Evolutionary conservation across 306 rosid genomes (phyloP), one percentile per base, ranked within the genome.

Genomic region (Luffa acutangula): DNA sequence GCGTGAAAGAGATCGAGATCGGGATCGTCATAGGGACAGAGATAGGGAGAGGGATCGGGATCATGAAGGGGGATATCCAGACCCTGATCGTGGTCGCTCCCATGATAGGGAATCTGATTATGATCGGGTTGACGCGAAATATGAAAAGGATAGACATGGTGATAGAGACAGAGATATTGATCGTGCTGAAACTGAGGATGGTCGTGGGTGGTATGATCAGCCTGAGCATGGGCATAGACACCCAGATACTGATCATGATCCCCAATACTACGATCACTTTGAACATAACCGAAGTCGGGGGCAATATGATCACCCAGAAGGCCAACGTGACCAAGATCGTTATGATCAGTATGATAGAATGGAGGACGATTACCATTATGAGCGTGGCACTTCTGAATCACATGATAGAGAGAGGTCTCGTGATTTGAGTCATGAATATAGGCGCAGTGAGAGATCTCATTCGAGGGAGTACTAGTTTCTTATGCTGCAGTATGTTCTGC

Each of bases 21-120:
- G 88, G 18, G 97, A 88, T 1, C 86, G 89, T 21, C 92, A 85
- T 3, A 87, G 84, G 6, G 94, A 89, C 18, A 87, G 89, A 31
- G 91, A 95, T 39, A 91, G 91, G 65, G 98, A 90, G 25, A 90
- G 88, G 82, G 96, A 87, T 60, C 85, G 82, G 77, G 98, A 93
- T 83, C 85, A 88, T 42, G 99, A 91, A 78, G 90, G 69, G 69
- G 96, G 89, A 76, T 90, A 87, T 6, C 81, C 51, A 31, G 89
- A 82, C 25, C 87, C 80, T 58, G 94, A 89, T 43, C 88, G 87
- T 1, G 92, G 96, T 48, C 93, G 82, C 59, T 96, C 98, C 1
- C 92, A 81, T 64, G 98, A 92, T 75, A 84, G 81, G 85, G 97
- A 89, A 60, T 3, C 85, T 66, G 93, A 90, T 71, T 92, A 84